Evolutionary conservation across 2,329 filamentous ascomycete genomes (phyloP), one percentile per base, ranked within the genome.

Genomic region (Fusarium sp.): DNA sequence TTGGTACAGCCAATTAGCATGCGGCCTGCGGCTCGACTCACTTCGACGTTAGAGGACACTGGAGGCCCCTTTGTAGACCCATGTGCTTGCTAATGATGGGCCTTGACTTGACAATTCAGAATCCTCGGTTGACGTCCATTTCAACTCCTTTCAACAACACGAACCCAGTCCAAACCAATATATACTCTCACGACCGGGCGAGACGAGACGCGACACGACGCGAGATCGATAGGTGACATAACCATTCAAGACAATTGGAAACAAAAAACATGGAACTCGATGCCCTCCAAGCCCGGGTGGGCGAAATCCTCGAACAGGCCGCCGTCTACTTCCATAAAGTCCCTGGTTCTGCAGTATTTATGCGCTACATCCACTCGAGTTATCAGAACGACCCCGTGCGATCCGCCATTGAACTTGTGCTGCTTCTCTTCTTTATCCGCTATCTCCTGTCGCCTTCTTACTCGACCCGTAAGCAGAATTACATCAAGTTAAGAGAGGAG

Each of bases 311-410:
- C 74, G 83, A 89, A 51, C 84, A 87, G 70, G 85, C 88, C 31
- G 86, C 86, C 60, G 85, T 90, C 67, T 88, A 91, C 66, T 97
- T 99, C 81, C 95, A 98, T 79, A 94, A 93, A 80, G 89, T 99
- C 44, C 97, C 96, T 36, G 96, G 96, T 59, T 98, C 96, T 36
- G 94, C 96, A 47, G 98, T 99, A 77, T 88, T 98, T 79, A 90
- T 97, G 77, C 94, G 96, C 72, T 99, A 99, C 84, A 95, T 99
- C 81, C 94, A 94, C 83, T 98, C 95, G 66, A 98, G 95, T 82
- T 98, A 99, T 86, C 96, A 99, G 85, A 93, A 99, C 81, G 96
- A 99, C 79, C 96, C 96, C 15, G 91, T 98, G 64, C 93, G 97
- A 61, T 97, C 94, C 59, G 94, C 94, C 44, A 94, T 99, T 76